Percentiles rank a stretch among this genome's conserved stretches.
phyloP scores from a whole-genome alignment of 2,329 filamentous ascomycete species.

The Penicillium glabrum region DNA sequence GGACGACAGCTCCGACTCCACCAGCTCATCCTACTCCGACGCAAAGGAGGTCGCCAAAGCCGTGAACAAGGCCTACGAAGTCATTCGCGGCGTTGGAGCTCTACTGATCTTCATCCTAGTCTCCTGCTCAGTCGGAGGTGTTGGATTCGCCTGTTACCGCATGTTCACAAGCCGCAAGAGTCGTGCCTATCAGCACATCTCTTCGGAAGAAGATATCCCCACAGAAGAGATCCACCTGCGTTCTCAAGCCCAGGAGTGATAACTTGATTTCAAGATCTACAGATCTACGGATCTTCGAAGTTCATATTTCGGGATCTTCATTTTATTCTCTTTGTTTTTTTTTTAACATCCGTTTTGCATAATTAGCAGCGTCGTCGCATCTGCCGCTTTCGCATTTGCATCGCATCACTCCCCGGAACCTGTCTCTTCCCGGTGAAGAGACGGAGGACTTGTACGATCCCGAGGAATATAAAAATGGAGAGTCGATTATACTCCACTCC shows the following conservation, averaged over 20 bases:
- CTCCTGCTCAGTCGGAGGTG: constrained; percentile 23
- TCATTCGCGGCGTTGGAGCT: constrained; percentile 30
- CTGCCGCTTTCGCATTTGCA: constrained; percentile 5
- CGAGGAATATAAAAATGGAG: not conserved
- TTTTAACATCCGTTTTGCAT: constrained; percentile 4
- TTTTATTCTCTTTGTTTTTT: not conserved
- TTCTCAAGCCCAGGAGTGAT: constrained; percentile 11
- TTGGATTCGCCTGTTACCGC: constrained; percentile 22
- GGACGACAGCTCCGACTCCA: not conserved
- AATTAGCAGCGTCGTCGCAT: constrained; percentile 16
- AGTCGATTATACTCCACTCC: not conserved
- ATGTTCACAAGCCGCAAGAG: constrained; percentile 21
- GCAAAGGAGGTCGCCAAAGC: constrained; percentile 31
- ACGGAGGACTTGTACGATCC: not conserved
- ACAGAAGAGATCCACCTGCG: constrained; percentile 22
- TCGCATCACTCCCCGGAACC: not conserved
- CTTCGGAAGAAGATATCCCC: constrained; percentile 28
- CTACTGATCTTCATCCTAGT: constrained; percentile 31
- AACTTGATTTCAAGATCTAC: not conserved
- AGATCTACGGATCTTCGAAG: no score
- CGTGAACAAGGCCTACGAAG: constrained; percentile 30
- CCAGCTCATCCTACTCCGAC: constrained; percentile 11
- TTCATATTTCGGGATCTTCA: not conserved
- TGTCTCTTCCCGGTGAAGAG: constrained; percentile 14
- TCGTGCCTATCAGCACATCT: constrained; percentile 29